phyloP scores from a whole-genome alignment of 192 early-diverging fungal species.

The Podila epicladia region DNA sequence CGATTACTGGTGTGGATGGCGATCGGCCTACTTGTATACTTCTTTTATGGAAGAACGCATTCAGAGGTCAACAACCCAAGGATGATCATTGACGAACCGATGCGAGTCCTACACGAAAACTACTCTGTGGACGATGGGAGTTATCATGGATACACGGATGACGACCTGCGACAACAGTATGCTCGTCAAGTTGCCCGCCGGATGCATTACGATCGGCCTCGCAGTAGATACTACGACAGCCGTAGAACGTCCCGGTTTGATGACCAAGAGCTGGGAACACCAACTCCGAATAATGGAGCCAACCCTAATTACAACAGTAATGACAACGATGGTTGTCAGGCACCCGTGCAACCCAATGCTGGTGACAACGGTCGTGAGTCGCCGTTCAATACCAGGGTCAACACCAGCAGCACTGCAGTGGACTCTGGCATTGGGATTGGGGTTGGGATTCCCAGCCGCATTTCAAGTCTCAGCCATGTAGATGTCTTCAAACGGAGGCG shows the following conservation, averaged over 20 bases:
- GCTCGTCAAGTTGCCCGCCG: slow-evolving; percentile 28
- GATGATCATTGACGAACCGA: slow-evolving; percentile 24
- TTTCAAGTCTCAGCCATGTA: background rate
- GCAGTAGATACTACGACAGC: slow-evolving; percentile 3
- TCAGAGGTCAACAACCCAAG: slow-evolving; percentile 59
- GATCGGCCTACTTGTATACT: slow-evolving; percentile 78
- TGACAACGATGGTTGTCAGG: background rate
- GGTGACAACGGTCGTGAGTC: slow-evolving; percentile 28
- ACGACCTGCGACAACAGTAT: slow-evolving; percentile 43
- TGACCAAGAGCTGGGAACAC: background rate
- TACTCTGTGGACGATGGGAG: slow-evolving; percentile 18
- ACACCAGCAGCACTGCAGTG: too few species aligned
- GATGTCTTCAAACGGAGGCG: background rate
- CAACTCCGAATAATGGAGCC: background rate
- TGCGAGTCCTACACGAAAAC: slow-evolving; percentile 40
- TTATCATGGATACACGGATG: slow-evolving; percentile 43
- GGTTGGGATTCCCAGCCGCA: background rate
- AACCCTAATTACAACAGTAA: background rate
- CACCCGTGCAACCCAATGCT: background rate
- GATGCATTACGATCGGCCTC: slow-evolving; percentile 27
- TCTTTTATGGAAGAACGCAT: slow-evolving; percentile 69
- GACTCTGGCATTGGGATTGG: too few species aligned
- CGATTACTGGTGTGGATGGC: slow-evolving; percentile 84
- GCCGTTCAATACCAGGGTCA: slow-evolving; percentile 11
- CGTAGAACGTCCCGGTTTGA: background rate